Evolutionary conservation across 192 early-diverging fungal species (phyloP).

Genomic region (Linnemannia hyalina): DNA sequence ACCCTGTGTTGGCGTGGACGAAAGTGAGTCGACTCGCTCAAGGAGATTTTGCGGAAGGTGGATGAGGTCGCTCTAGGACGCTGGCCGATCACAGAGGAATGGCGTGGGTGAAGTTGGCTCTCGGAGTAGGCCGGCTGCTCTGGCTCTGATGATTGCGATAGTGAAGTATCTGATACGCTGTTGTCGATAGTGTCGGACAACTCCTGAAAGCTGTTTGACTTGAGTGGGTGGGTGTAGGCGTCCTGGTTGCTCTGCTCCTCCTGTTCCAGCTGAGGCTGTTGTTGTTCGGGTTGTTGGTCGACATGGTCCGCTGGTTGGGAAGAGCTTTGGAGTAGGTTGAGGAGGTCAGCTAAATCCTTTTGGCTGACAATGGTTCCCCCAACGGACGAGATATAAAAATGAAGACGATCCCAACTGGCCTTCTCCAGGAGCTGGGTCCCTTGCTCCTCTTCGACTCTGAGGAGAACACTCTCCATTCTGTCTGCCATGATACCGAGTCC

Average conservation of each 20-base stretch:
- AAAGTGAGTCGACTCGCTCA: constrained; percentile 34
- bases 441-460: constrained; percentile 44
- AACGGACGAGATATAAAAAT: constrained; percentile 20
- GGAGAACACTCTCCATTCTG: constrained; percentile 43
- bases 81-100: constrained; percentile 1
- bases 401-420: constrained; percentile 24
- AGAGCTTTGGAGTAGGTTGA: constrained; percentile 21
- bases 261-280: not conserved
- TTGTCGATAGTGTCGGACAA: not conserved
- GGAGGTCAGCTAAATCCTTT: constrained; percentile 38
- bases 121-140: not conserved
- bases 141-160: not conserved
- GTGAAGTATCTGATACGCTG: not conserved
- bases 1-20: constrained; percentile 24
- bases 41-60: constrained; percentile 34
- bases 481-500: constrained; percentile 41
- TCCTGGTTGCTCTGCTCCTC: not conserved
- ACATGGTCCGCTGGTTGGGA: not conserved
- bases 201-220: not conserved
- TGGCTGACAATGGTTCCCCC: constrained; percentile 33
- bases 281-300: constrained; percentile 1
- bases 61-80: not conserved
- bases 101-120: constrained; percentile 21
- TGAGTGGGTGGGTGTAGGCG: not conserved
- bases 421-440: constrained; percentile 21